These are phyloP conservation scores for Cercospora janseana DNA, from an alignment of 2,329 filamentous ascomycete species.

Conservation along the genomic window DNA sequence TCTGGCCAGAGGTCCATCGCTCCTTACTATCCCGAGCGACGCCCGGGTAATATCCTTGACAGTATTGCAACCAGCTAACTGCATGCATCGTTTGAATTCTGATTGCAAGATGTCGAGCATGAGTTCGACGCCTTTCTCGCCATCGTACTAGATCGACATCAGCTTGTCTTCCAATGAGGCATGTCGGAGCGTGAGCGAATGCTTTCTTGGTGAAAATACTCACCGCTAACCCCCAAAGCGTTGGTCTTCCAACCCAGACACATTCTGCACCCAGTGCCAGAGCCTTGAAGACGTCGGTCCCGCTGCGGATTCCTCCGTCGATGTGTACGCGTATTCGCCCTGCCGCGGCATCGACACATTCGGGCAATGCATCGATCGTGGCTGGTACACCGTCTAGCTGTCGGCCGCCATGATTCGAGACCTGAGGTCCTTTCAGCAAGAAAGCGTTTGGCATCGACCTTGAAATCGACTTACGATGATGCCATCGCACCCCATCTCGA, in stretches of 20 bases:
- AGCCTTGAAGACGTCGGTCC: slow-evolving; percentile 59
- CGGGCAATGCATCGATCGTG: slow-evolving; percentile 50
- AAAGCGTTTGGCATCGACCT: neutral
- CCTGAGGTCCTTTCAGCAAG: neutral
- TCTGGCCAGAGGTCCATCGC: slow-evolving; percentile 38
- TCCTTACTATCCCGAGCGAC: slow-evolving; percentile 33
- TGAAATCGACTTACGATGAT: slow-evolving; percentile 36
- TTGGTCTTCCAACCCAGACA: slow-evolving; percentile 50
- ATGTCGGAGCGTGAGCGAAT: neutral
- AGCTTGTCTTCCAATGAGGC: neutral
- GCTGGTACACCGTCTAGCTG: slow-evolving; percentile 58
- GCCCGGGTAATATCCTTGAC: slow-evolving; percentile 39
- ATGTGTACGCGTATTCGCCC: slow-evolving; percentile 59
- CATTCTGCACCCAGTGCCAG: slow-evolving; percentile 52
- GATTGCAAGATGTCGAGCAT: slow-evolving; percentile 43
- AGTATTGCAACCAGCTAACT: slow-evolving; percentile 38
- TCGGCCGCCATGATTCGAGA: slow-evolving; percentile 54
- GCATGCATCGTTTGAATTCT: slow-evolving; percentile 44
- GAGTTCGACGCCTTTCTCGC: slow-evolving; percentile 41
- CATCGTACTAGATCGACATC: slow-evolving; percentile 32
- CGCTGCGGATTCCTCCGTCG: slow-evolving; percentile 58
- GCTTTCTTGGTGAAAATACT: neutral
- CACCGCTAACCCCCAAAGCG: slow-evolving; percentile 51
- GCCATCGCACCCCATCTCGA: slow-evolving; percentile 43
- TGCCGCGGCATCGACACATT: slow-evolving; percentile 40